A percentile compares a stretch with the other conserved stretches of the same genome.
phyloP scores from a whole-genome alignment of 75 land plant species.

The Pinus taeda region DNA sequence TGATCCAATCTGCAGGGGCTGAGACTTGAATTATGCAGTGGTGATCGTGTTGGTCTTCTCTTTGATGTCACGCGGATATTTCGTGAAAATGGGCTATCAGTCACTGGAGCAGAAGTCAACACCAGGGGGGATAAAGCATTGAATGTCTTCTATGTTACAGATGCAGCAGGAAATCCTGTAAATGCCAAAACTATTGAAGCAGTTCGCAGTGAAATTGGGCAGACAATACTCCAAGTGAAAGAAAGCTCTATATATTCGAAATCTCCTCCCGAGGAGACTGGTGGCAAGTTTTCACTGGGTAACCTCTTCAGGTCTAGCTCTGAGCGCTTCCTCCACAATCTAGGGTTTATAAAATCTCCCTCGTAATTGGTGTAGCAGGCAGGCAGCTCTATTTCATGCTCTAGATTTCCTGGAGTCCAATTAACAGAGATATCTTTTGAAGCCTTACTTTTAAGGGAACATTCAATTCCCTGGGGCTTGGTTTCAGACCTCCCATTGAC shows the following conservation, averaged over 20 bases:
- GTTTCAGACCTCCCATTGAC: neutral
- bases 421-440: neutral
- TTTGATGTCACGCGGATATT: slow-evolving; percentile 51
- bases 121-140: slow-evolving; percentile 32
- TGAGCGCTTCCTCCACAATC: slow-evolving; percentile 44
- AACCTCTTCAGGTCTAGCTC: slow-evolving; percentile 43
- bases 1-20: slow-evolving; percentile 26
- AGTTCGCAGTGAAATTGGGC: slow-evolving; percentile 58
- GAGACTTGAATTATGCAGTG: slow-evolving; percentile 39
- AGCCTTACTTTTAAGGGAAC: neutral
- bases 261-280: slow-evolving; percentile 23
- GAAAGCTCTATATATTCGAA: slow-evolving; percentile 25
- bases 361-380: slow-evolving; percentile 16
- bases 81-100: slow-evolving; percentile 54
- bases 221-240: slow-evolving; percentile 53
- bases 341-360: slow-evolving; percentile 44
- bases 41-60: slow-evolving; percentile 40
- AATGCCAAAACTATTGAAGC: slow-evolving; percentile 66
- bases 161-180: slow-evolving; percentile 66
- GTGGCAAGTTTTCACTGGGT: slow-evolving; percentile 37
- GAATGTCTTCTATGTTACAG: slow-evolving; percentile 86
- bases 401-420: neutral
- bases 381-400: neutral
- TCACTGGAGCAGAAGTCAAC: slow-evolving; percentile 41
- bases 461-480: neutral